Conservation (phyloP, 2,329 filamentous ascomycete species). For the Knufia petricola region DNA sequence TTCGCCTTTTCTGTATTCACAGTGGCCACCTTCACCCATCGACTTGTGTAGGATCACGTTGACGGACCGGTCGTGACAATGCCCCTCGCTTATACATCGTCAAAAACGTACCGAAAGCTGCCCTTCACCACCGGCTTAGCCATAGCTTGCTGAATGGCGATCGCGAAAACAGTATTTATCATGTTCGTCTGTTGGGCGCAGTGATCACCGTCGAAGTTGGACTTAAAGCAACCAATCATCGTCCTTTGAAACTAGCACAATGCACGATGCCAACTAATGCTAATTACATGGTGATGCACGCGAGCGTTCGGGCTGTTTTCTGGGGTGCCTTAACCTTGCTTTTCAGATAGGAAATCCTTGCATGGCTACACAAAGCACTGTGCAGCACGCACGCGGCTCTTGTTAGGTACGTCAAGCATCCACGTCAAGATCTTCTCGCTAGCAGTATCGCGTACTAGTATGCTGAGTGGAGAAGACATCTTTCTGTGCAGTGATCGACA, state of each 20-base stretch:
- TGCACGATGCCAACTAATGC: conserved; percentile 3
- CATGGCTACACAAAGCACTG: not conserved
- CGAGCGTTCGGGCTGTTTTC: not conserved
- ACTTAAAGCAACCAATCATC: conserved; percentile 4
- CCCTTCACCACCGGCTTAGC: not conserved
- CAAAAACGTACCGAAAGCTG: not conserved
- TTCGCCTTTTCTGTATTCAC: no score
- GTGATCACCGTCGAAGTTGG: not conserved
- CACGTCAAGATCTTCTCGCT: no score
- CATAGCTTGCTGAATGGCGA: not conserved
- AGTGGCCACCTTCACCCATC: no score
- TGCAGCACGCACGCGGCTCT: not conserved
- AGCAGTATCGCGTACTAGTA: no score
- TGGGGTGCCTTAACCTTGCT: not conserved
- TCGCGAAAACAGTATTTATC: not conserved
- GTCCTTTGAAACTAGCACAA: not conserved
- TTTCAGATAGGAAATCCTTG: not conserved
- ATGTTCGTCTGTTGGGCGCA: no score
- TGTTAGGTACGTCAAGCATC: no score
- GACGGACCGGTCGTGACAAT: no score
- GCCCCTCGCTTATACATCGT: no score
- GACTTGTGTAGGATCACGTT: no score
- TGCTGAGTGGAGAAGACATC: not conserved
- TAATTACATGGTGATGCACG: conserved; percentile 6
- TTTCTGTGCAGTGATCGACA: not conserved